Base-by-base conservation (phyloP, 139 green algal genomes). In the Haematococcus sp. region DNA sequence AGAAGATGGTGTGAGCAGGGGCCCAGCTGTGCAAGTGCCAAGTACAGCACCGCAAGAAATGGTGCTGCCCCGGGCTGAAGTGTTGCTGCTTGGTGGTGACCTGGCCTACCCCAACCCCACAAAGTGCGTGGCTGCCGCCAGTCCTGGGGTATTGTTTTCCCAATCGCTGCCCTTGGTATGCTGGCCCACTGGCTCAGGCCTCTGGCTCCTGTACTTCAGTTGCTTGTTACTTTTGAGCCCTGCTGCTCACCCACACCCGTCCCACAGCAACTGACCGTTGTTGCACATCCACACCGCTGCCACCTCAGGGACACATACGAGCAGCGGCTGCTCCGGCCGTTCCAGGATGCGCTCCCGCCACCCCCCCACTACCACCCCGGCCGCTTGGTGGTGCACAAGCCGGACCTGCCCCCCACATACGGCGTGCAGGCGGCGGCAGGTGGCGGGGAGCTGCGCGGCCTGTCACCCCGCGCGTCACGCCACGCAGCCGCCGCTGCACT, bases 71-170 rank as follows among this genome's bases (percentile, higher is more conserved):
- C 82, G 92, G 1, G 88, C 59, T 1, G 76, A 86, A 9, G 49
- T 93, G 61, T 74, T 97, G 58, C 40, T 97, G 9, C 67, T 97
- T 27, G 93, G 92, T 1, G 93, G 93, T 0, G 93, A 97, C 79
- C 79, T 97, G 63, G 90, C 88, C 22, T 97, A 97, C 77, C 92
- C 92, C 54, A 92, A 93, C 74, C 92, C 92, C 25, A 88, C 81
- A 32, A 34, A 28, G 58, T 63, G 59, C 9, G 68, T n/a, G 20
- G 28, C 44, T 46, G 28, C 4, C 55, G 4, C 20, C 7, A 43
- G 4, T 65, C 19, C 58, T 35, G 58, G 19, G 3, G n/a, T 35
- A 23, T 35, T 23, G 58, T 15, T 34, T 7, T 66, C 19, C 13
- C 55, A 13, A 15, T 25, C 55, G 16, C 7, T 32, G 25, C 55